These are phyloP conservation scores for Pseudonitzschia multistriata DNA, from an alignment of 108 stramenopile genomes.

Conservation along the genomic window DNA sequence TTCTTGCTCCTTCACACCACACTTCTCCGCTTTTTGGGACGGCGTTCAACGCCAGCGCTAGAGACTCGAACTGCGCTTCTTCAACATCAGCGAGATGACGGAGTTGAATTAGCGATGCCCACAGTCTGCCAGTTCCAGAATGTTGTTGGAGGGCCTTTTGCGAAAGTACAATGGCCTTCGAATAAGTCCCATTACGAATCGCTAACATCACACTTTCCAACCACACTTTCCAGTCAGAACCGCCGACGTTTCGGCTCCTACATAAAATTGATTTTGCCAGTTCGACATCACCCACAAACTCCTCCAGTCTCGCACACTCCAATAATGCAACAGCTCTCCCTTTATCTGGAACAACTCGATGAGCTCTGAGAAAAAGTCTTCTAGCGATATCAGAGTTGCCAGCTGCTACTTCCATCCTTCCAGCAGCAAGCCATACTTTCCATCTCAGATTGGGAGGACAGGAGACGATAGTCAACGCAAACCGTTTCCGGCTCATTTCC, in stretches of 20 bases:
- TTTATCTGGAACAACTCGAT: constrained; percentile 88
- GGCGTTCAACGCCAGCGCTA: constrained; percentile 82
- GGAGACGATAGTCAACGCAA: constrained; percentile 80
- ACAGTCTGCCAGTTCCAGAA: constrained; percentile 93
- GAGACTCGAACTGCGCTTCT: constrained; percentile 60
- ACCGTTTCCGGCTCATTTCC: constrained; percentile 48
- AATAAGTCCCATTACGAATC: constrained; percentile 62
- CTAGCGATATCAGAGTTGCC: constrained; percentile 77
- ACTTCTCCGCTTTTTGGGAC: constrained; percentile 98
- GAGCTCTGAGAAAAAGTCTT: constrained; percentile 83
- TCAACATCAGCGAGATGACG: constrained; percentile 76
- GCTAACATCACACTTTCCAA: constrained; percentile 91
- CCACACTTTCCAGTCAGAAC: constrained; percentile 96
- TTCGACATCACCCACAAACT: constrained; percentile 82
- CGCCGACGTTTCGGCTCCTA: constrained; percentile 72
- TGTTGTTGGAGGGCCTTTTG: constrained; percentile 80
- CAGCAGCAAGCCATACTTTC: constrained; percentile 96
- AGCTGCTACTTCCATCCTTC: constrained; percentile 90
- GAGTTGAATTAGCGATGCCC: constrained; percentile 95
- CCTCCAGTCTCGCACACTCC: constrained; percentile 92
- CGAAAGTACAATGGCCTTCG: constrained; percentile 69
- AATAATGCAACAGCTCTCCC: constrained; percentile 81
- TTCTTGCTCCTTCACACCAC: constrained; percentile 94
- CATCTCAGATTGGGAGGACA: constrained; percentile 92
- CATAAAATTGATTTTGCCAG: constrained; percentile 84